phyloP scores from a whole-genome alignment of 2,329 filamentous ascomycete species.

The Kalaharituber pfeilii region DNA sequence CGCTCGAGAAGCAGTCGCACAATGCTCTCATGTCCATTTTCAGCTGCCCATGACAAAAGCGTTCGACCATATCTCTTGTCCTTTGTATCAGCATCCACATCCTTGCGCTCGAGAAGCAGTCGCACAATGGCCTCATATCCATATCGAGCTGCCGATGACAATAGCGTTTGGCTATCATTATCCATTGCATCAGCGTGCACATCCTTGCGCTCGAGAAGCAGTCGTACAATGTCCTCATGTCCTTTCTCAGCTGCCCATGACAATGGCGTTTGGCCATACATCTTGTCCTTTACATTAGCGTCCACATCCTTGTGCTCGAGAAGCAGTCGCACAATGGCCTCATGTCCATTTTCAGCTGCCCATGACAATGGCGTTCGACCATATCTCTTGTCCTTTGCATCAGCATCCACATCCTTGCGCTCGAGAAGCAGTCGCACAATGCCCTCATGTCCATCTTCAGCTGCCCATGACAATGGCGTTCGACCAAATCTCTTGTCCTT shows the following conservation, averaged over 20 bases:
- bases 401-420: slow-evolving; percentile 9
- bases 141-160: slow-evolving; percentile 7
- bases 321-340: slow-evolving; percentile 15
- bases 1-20: background rate
- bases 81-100: slow-evolving; percentile 6
- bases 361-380: slow-evolving; percentile 20
- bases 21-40: background rate
- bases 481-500: too few relatives aligned
- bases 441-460: slow-evolving; percentile 9
- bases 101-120: slow-evolving; percentile 5
- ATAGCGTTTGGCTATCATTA: slow-evolving; percentile 8
- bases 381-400: slow-evolving; percentile 18
- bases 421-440: slow-evolving; percentile 11
- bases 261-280: slow-evolving; percentile 7
- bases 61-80: slow-evolving; percentile 6
- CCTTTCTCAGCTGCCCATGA: slow-evolving; percentile 2
- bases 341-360: slow-evolving; percentile 19
- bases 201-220: background rate
- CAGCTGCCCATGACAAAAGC: slow-evolving; percentile 4
- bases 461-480: slow-evolving; percentile 12
- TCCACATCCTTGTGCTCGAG: slow-evolving; percentile 4
- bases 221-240: slow-evolving; percentile 1
- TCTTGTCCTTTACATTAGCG: slow-evolving; percentile 2
- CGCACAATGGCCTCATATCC: slow-evolving; percentile 2
- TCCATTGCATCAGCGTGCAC: slow-evolving; percentile 6